These are phyloP conservation scores for Chaetomium tenue DNA, from an alignment of 495 filamentous ascomycete genomes.

Conservation along the genomic window DNA sequence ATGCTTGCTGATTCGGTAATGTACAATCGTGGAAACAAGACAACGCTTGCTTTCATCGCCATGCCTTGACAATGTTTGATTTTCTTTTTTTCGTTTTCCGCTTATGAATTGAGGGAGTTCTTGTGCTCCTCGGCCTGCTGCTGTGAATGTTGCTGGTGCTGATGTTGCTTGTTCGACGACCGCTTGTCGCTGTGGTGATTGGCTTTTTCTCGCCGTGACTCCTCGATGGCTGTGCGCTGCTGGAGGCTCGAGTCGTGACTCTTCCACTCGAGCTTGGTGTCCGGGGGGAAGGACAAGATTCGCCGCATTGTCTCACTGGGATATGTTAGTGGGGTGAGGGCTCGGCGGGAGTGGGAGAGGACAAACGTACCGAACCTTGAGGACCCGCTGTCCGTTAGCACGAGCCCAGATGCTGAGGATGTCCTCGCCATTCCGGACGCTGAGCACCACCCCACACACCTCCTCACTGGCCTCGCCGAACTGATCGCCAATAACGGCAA, in stretches of 20 bases:
- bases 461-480: conserved; percentile 93
- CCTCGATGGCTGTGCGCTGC: conserved; percentile 76
- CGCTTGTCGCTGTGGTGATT: conserved; percentile 49
- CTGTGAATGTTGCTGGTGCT: conserved; percentile 34
- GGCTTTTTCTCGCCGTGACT: conserved; percentile 75
- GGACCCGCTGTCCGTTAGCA: conserved; percentile 84
- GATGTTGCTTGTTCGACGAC: conserved; percentile 28
- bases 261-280: conserved; percentile 92
- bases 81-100: background rate
- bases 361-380: conserved; percentile 83
- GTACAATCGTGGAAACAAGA: conserved; percentile 19
- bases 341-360: background rate
- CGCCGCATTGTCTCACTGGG: conserved; percentile 88
- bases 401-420: conserved; percentile 97
- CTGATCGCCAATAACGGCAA: conserved; percentile 91
- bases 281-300: conserved; percentile 74
- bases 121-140: conserved; percentile 30
- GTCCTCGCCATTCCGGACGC: conserved; percentile 92
- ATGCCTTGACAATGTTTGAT: background rate
- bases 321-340: conserved; percentile 13
- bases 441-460: conserved; percentile 90
- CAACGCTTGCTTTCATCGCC: background rate
- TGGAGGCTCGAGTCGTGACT: conserved; percentile 82
- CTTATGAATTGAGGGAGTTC: conserved; percentile 23
- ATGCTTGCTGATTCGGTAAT: conserved; percentile 21